Evolutionary conservation across 2,329 filamentous ascomycete species (phyloP), one percentile per base, ranked within the genome.

Genomic region (Aphanocladium album): DNA sequence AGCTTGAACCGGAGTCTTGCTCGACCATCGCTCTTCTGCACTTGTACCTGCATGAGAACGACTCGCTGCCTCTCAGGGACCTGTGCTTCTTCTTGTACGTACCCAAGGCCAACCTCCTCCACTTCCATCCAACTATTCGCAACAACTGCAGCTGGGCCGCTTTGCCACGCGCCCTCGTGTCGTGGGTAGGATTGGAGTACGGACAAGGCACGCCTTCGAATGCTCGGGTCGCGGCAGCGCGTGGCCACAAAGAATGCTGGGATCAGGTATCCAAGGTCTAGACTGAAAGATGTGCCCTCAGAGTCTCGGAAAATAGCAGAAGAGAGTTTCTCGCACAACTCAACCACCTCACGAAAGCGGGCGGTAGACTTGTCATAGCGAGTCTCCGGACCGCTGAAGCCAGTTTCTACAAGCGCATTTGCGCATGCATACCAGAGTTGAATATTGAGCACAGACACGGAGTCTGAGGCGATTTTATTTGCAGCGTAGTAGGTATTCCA

Each of bases 241-340:
- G 39, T 60, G 21, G 57, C 39, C n/a, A 25, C 25, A 41, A 53
- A 60, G 9, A 53, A 46, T 1, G 49, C 49, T 5, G 57, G 50
- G 7, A 47, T 47, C 25, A 60, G 25, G 27, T 60, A 60, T 16
- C 57, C 57, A 17, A 60, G 39, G n/a, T 60, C 57, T n/a, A 60
- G 39, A 27, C 57, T 60, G 9, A 60, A 54, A 3, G 57, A 60
- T 11, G 41, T 6, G 5, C 30, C n/a, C 11, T 21, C 39, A 5
- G n/a, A 8, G 2, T 47, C 19, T 16, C 25, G 41, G 5, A 33
- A 43, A 5, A 54, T 7, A 3, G 50, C 41, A 4, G 47, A 16
- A 2, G 49, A 16, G 41, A 60, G 50, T 17, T 33, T 25, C 25
- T 60, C 50, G 2, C 49, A 39, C 8, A 17, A 39, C 12, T 33